A percentile compares a stretch with the other conserved stretches of the same genome.
phyloP scores from a whole-genome alignment of 75 land plant genomes.

The Pinus albicaulis region DNA sequence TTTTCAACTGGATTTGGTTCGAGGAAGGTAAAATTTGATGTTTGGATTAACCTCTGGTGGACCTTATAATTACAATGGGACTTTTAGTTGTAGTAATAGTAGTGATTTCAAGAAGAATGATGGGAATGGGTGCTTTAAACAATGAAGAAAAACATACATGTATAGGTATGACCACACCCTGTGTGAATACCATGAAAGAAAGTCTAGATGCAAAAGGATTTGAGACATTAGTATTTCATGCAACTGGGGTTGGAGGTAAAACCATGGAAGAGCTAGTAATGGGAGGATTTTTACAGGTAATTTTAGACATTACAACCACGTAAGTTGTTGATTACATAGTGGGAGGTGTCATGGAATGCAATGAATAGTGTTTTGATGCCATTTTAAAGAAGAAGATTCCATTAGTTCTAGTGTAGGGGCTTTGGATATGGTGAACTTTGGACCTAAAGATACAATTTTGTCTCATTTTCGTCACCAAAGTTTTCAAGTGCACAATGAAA shows the following conservation, averaged over 20 bases:
- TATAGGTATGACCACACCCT: constrained; percentile 89
- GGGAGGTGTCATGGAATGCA: constrained; percentile 95
- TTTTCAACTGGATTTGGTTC: too few relatives aligned
- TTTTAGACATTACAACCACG: constrained; percentile 95
- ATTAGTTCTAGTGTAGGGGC: constrained; percentile 87
- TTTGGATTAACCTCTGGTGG: too few relatives aligned
- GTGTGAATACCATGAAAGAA: constrained; percentile 73
- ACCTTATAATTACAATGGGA: too few relatives aligned
- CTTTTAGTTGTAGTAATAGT: too few relatives aligned
- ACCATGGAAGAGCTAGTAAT: constrained; percentile 90
- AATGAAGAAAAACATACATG: constrained; percentile 23
- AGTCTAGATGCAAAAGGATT: constrained; percentile 70
- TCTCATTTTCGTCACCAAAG: constrained; percentile 46
- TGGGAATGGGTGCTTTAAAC: not conserved
- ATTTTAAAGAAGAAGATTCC: constrained; percentile 70
- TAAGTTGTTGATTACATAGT: constrained; percentile 94
- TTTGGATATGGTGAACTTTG: constrained; percentile 98
- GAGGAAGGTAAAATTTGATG: too few relatives aligned
- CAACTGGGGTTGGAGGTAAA: constrained; percentile 93
- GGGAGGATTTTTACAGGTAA: too few relatives aligned
- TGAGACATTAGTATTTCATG: constrained; percentile 93
- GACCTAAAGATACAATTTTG: constrained; percentile 77
- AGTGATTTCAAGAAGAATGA: too few relatives aligned
- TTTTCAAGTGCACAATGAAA: too few relatives aligned
- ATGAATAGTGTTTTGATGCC: constrained; percentile 72